Evolutionary conservation across 2,329 filamentous ascomycete genomes (phyloP), one percentile per base, ranked within the genome.

Genomic region (Cladosporium sp.): DNA sequence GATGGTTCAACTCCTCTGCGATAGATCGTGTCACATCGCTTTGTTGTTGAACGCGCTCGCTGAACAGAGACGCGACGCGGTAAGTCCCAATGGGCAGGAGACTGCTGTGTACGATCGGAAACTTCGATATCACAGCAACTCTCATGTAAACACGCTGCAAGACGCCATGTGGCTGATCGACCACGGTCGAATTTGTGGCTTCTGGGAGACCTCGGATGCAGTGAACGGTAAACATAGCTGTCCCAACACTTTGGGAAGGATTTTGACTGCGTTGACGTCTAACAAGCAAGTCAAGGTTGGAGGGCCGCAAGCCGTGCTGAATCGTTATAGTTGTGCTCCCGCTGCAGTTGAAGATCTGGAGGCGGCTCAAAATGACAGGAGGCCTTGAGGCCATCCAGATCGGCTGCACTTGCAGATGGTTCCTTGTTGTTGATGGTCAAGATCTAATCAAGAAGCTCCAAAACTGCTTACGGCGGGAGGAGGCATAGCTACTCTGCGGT

Each of bases 161-260:
- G 21, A 62, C n/a, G 33, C 46, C 59, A 62, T 62, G 44, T 52
- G 46, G 59, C 29, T 26, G 59, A 53, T 40, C 31, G 21, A 26
- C n/a, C 44, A 23, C 21, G 46, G 18, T 18, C 11, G 11, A 31
- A 21, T 33, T 33, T 18, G 6, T 26, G 11, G n/a, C 18, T 52
- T 35, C 44, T 21, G 18, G 21, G 57, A 60, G 31, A 23, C 18
- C 37, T 62, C 23, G 23, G 16, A 26, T 23, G 14, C 31, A 55
- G n/a, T 5, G 23, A 18, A 21, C 29, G 28, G 28, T 7, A 31
- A 40, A 28, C 18, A 60, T 60, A 23, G 37, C 14, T 31, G n/a
- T 33, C 40, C 5, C 26, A n/a, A n/a, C 37, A 21, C 18, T n/a
- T 14, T 33, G 26, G 21, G 8, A 23, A 50, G 40, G 10, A 23